Base-by-base conservation (phyloP, 2,329 filamentous ascomycete genomes). In the Epichloe sibirici region DNA sequence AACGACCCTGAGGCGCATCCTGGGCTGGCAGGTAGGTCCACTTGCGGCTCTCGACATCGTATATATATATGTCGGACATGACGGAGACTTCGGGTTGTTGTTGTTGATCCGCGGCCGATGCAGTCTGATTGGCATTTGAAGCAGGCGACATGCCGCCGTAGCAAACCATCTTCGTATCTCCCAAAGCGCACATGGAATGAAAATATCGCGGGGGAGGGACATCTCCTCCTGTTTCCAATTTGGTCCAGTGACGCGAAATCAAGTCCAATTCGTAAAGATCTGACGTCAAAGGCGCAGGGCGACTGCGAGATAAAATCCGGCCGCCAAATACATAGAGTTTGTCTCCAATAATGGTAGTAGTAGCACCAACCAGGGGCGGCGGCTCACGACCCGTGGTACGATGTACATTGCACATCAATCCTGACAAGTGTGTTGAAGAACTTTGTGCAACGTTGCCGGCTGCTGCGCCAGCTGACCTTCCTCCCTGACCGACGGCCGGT, bases 21-120 rank as follows among this genome's bases (percentile, higher is more conserved):
- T 82, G 78, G 0, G 89, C 84, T 1, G 84, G 79, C 44, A 98
- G 82, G 55, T 83, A 88, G 21, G 87, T 91, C 93, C 93, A 98
- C 47, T 78, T 85, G 61, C 79, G 84, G 0, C 85, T 86, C 1
- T 81, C 77, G 2, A 93, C 88, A 66, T 98, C 91, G 67, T 89
- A 97, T 35, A 98, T 88, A 68, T 97, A 88, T 52, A 97, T 89
- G 69, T 98, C 93, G 6, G 91, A 96, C 90, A 98, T 96, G 53
- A 97, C 93, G 2, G 90, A 85, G 4, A 97, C 88, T 63, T 96
- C 90, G 39, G 89, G 83, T 60, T 90, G 86, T 54, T 75, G 72
- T 11, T 74, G 45, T 43, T 52, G 48, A 21, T 53, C 51, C 13
- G 23, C 72, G 15, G 69, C 67, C 23, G 69, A 64, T 46, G 68